Evolutionary conservation across 2,329 filamentous ascomycete genomes (phyloP), one percentile per base, ranked within the genome.

Genomic region (Coniochaeta hoffmannii): DNA sequence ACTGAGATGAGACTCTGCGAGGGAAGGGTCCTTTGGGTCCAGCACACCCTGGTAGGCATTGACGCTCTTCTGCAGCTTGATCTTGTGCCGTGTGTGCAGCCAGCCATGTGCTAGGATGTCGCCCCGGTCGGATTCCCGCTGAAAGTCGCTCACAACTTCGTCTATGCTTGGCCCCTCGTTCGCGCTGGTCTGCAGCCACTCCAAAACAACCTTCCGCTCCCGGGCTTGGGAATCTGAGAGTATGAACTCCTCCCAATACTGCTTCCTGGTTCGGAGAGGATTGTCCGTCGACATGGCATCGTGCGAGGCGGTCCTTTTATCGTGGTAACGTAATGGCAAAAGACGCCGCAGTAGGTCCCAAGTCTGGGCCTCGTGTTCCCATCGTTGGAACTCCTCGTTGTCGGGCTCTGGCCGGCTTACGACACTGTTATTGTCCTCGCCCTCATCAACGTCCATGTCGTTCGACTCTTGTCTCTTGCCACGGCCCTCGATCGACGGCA

Each of bases 61-160:
- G 60, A 94, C 74, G 56, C 88, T 85, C 74, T 97, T 99, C 67
- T 90, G 85, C 56, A 89, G 82, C 74, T 99, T 99, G 71, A 99
- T 90, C 50, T 87, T 86, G 57, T 89, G 85, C 60, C 91, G 89
- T 0, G 94, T 97, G 68, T 96, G 90, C 59, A 97, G 82, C 89
- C 92, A 97, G 38, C 93, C 93, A 68, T 91, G 86, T 28, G 89
- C 85, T 74, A 94, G 89, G 10, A 92, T 84, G 52, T 92, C 89
- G 10, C 88, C 88, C 63, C 89, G 79, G 57, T 93, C 88, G 12
- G 89, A 87, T 59, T 85, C 85, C 58, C 84, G 79, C 67, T 92
- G 87, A 54, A 92, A 79, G 55, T 93, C 87, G 53, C 85, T 80
- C 53, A 92, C 87, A 28, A 96, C 75, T 26, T 86, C 82, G 61